phyloP scores from a whole-genome alignment of 129 eudicot species.

The Artemisia annua region DNA sequence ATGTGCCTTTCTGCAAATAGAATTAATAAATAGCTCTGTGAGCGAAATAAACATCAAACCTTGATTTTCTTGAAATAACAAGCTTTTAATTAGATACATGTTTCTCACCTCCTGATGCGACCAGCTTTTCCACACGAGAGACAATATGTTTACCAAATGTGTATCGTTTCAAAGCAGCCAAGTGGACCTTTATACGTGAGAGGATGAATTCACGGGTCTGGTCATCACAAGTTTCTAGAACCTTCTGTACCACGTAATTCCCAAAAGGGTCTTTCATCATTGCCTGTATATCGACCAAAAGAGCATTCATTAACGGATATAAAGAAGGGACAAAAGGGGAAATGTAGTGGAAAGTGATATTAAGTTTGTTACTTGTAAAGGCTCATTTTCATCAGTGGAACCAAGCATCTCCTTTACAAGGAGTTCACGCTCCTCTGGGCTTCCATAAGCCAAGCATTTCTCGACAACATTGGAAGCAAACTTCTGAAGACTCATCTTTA shows the following conservation, averaged over 20 bases:
- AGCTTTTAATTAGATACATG: not conserved
- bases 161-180: conserved; percentile 66
- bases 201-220: conserved; percentile 63
- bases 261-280: conserved; percentile 96
- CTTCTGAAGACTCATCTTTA: conserved; percentile 87
- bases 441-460: conserved; percentile 73
- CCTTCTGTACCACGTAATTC: conserved; percentile 87
- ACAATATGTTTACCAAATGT: conserved; percentile 86
- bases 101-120: conserved; percentile 68
- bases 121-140: conserved; percentile 83
- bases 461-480: conserved; percentile 92
- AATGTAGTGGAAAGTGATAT: not conserved
- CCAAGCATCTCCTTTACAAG: conserved; percentile 84
- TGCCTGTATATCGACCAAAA: conserved; percentile 47
- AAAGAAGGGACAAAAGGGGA: not conserved
- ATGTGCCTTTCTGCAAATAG: conserved; percentile 52
- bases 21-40: not conserved
- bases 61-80: not conserved
- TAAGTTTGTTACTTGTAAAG: conserved; percentile 53
- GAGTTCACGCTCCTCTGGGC: conserved; percentile 70
- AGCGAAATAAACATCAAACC: conserved; percentile 3
- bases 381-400: conserved; percentile 74
- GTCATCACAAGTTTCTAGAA: conserved; percentile 78
- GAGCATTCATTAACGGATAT: not conserved
- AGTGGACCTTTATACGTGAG: conserved; percentile 73